Evolutionary conservation across 306 rosid species (phyloP).

Genomic region (Abrus precatorius): DNA sequence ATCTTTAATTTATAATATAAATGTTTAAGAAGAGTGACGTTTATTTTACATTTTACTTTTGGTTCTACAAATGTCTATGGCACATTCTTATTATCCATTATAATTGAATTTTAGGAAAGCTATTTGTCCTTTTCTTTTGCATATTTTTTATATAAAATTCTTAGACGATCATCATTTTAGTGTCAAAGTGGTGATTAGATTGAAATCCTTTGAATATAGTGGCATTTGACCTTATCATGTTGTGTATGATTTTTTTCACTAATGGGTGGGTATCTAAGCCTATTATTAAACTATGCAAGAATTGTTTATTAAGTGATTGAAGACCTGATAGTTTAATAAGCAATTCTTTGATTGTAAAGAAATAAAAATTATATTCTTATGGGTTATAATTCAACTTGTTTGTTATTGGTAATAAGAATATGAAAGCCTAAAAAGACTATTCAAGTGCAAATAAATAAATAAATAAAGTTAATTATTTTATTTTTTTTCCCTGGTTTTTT

Average conservation of each 20-base stretch:
- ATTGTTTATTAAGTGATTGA: too few species aligned
- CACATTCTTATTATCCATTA: background rate
- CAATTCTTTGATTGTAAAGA: constrained; percentile 6
- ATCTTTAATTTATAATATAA: constrained; percentile 15
- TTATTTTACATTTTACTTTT: background rate
- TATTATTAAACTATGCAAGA: too few species aligned
- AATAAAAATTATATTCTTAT: constrained; percentile 9
- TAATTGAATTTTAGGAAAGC: too few species aligned
- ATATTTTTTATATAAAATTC: too few species aligned
- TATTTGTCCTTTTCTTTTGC: background rate
- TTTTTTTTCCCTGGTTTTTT: background rate
- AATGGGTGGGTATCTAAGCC: too few species aligned
- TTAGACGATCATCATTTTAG: too few species aligned
- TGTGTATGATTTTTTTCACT: background rate
- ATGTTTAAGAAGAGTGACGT: constrained; percentile 3
- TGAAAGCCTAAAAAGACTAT: background rate
- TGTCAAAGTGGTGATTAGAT: too few species aligned
- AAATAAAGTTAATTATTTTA: too few species aligned
- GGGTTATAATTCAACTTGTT: background rate
- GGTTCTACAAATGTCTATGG: background rate
- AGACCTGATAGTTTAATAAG: background rate
- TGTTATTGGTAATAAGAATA: background rate
- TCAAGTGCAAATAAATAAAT: too few species aligned
- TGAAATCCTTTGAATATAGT: background rate
- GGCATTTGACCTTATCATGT: constrained; percentile 7